These are phyloP conservation scores for Phialophora tarda DNA, from an alignment of 2,329 filamentous ascomycete genomes.

Conservation along the genomic window DNA sequence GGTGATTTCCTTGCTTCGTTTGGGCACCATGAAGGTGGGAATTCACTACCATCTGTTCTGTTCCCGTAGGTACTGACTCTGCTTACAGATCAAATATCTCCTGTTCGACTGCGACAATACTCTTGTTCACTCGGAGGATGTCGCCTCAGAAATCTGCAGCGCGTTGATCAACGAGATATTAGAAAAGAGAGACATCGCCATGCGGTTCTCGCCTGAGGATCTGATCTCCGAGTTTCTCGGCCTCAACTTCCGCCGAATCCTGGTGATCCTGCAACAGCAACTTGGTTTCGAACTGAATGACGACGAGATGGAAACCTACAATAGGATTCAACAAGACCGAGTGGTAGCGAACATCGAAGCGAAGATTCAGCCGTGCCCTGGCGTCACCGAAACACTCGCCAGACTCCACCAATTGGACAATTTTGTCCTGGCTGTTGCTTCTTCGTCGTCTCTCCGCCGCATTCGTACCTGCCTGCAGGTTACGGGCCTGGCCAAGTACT, in stretches of 20 bases:
- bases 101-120: constrained; percentile 85
- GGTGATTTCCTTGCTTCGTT: neutral
- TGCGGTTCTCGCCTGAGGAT: constrained; percentile 76
- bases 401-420: constrained; percentile 63
- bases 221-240: constrained; percentile 89
- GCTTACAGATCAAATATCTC: constrained; percentile 68
- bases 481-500: constrained; percentile 79
- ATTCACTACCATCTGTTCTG: neutral
- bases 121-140: constrained; percentile 85
- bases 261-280: constrained; percentile 74
- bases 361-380: constrained; percentile 70
- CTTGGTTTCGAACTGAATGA: constrained; percentile 72
- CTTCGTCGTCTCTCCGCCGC: constrained; percentile 76
- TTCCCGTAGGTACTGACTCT: neutral
- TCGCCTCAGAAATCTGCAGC: constrained; percentile 90
- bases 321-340: constrained; percentile 76
- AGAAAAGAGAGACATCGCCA: constrained; percentile 65
- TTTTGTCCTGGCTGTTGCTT: constrained; percentile 84
- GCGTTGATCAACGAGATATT: constrained; percentile 88
- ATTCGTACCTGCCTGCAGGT: constrained; percentile 79
- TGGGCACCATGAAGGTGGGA: neutral
- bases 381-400: constrained; percentile 71
- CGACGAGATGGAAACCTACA: constrained; percentile 75
- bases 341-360: constrained; percentile 80
- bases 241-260: constrained; percentile 94